A percentile compares a stretch with the other conserved stretches of the same genome.
These are phyloP conservation scores for Aspergillus quadricinctus DNA, from an alignment of 2,329 filamentous ascomycete genomes.

Conservation along the genomic window DNA sequence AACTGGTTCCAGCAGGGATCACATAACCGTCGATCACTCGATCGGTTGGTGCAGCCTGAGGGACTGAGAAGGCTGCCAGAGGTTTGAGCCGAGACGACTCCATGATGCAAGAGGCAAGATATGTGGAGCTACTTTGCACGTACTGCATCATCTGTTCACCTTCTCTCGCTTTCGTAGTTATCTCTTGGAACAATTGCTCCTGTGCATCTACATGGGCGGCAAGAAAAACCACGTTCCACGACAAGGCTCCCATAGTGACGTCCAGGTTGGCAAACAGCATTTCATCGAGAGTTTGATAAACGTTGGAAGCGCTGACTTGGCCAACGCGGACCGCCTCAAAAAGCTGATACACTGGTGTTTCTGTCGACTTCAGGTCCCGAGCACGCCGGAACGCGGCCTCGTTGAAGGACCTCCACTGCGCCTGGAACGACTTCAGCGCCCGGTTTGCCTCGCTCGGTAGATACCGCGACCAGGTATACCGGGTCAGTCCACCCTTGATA, in stretches of 20 bases:
- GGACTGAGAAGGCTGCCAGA: slow-evolving; percentile 36
- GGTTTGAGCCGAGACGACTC: slow-evolving; percentile 19
- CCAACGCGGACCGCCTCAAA: too few relatives aligned
- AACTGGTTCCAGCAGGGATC: slow-evolving; percentile 35
- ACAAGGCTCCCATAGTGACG: slow-evolving; percentile 26
- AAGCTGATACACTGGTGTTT: too few relatives aligned
- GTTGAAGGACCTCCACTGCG: too few relatives aligned
- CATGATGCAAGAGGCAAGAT: slow-evolving; percentile 21
- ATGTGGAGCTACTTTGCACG: neutral
- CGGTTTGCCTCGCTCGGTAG: too few relatives aligned
- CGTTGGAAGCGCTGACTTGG: too few relatives aligned
- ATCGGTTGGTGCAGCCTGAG: slow-evolving; percentile 32
- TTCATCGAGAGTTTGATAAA: slow-evolving; percentile 35
- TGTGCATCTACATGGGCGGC: too few relatives aligned
- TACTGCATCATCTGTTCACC: neutral
- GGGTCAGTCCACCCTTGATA: too few relatives aligned
- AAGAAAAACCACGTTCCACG: neutral
- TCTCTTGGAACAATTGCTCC: too few relatives aligned
- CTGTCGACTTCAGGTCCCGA: too few relatives aligned
- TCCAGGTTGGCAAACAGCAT: slow-evolving; percentile 44
- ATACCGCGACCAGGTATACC: too few relatives aligned
- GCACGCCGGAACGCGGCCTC: too few relatives aligned
- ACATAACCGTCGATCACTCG: slow-evolving; percentile 28
- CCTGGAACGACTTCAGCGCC: too few relatives aligned
- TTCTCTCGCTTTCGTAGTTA: neutral